phyloP scores from a whole-genome alignment of 805 yeast genomes.

The Ogataea minuta region DNA sequence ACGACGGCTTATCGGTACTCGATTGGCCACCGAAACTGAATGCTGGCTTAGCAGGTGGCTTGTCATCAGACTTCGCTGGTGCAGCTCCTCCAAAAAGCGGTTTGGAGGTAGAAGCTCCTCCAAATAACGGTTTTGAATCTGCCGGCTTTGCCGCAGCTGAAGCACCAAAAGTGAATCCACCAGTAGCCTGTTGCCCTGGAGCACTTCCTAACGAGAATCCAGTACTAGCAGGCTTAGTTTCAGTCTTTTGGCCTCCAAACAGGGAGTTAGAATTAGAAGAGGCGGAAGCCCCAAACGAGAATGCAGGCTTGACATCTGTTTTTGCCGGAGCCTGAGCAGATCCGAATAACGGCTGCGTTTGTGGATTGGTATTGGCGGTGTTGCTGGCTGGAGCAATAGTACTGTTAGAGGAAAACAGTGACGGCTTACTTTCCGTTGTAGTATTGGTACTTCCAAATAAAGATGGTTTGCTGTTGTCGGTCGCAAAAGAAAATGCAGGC shows the following conservation, averaged over 20 bases:
- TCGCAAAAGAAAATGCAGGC: slow-evolving; percentile 19
- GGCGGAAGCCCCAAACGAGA: slow-evolving; percentile 12
- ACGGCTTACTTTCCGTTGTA: slow-evolving; percentile 2
- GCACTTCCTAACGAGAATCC: slow-evolving; percentile 13
- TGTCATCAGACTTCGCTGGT: neutral
- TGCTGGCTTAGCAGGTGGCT: slow-evolving; percentile 12
- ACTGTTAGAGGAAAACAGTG: slow-evolving; percentile 1
- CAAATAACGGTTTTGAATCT: slow-evolving; percentile 1
- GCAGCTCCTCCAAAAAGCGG: neutral
- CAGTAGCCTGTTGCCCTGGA: slow-evolving; percentile 12
- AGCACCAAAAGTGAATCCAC: slow-evolving; percentile 15
- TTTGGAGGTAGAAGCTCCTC: neutral
- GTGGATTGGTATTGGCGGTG: neutral
- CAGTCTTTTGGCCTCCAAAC: slow-evolving; percentile 20
- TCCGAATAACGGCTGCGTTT: slow-evolving; percentile 20
- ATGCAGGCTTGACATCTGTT: slow-evolving; percentile 8
- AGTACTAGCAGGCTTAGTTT: slow-evolving; percentile 12
- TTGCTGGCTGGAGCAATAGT: neutral
- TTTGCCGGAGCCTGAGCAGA: slow-evolving; percentile 10
- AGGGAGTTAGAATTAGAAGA: slow-evolving; percentile 1
- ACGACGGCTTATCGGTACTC: slow-evolving; percentile 1
- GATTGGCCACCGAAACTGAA: slow-evolving; percentile 3
- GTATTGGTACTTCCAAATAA: neutral
- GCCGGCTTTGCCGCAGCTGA: slow-evolving; percentile 1
- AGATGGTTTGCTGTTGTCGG: slow-evolving; percentile 5